Percentiles rank a stretch among this genome's conserved stretches.
These are phyloP conservation scores for Adansonia gregorii DNA, from an alignment of 441 rosid species.

Conservation along the genomic window DNA sequence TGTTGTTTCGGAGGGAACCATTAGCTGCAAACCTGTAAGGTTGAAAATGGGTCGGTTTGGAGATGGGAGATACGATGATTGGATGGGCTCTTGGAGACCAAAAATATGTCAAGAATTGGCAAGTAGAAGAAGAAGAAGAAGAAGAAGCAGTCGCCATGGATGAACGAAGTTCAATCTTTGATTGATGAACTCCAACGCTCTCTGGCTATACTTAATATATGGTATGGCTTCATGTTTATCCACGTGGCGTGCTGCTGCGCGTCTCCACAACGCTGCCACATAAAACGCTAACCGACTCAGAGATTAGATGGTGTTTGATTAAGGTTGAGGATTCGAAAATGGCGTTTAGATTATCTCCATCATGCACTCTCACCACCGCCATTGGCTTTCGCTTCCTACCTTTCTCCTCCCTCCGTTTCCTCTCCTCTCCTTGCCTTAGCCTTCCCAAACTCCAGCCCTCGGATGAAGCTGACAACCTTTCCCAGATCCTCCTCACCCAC, in stretches of 20 bases:
- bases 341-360: slow-evolving; percentile 17
- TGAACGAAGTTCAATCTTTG: slow-evolving; percentile 4
- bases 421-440: slow-evolving; percentile 31
- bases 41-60: slow-evolving; percentile 19
- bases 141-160: slow-evolving; percentile 43
- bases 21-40: slow-evolving; percentile 25
- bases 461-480: slow-evolving; percentile 68
- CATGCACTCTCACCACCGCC: background rate
- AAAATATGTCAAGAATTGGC: slow-evolving; percentile 29
- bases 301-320: background rate
- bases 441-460: slow-evolving; percentile 66
- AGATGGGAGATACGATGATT: slow-evolving; percentile 23
- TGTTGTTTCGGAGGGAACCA: slow-evolving; percentile 43
- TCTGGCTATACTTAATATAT: background rate
- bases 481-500: slow-evolving; percentile 67
- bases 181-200: background rate
- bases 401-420: slow-evolving; percentile 35
- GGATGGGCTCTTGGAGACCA: slow-evolving; percentile 25
- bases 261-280: background rate
- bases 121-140: slow-evolving; percentile 34
- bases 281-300: background rate
- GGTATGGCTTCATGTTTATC: background rate
- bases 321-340: background rate
- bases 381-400: background rate
- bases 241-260: background rate